Evolutionary conservation across 305 asterid species (phyloP).

Genomic region (Stenogyne calaminthoides): DNA sequence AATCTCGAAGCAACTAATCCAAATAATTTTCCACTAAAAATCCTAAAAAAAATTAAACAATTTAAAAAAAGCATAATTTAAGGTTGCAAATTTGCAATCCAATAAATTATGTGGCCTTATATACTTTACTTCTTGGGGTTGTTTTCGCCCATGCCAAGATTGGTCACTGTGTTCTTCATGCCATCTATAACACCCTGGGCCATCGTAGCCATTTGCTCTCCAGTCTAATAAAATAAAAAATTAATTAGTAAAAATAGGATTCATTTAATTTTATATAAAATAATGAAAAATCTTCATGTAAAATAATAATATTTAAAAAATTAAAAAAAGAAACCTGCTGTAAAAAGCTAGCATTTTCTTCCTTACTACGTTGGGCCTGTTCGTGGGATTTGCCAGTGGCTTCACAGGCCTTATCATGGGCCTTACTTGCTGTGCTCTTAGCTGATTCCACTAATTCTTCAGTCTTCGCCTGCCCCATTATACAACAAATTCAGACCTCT

Average conservation of each 20-base stretch:
- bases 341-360: slow-evolving; percentile 46
- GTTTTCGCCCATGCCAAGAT: slow-evolving; percentile 56
- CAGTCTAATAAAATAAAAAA: slow-evolving; percentile 37
- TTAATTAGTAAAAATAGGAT: background rate
- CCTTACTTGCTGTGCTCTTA: slow-evolving; percentile 15
- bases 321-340: slow-evolving; percentile 45
- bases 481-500: too few relatives aligned
- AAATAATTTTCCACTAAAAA: background rate
- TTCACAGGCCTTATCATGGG: slow-evolving; percentile 41
- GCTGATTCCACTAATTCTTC: slow-evolving; percentile 43
- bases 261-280: too few relatives aligned
- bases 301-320: too few relatives aligned
- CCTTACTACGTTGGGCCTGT: slow-evolving; percentile 45
- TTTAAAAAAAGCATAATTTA: background rate
- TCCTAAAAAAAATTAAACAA: too few relatives aligned
- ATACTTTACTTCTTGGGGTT: slow-evolving; percentile 51
- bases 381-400: slow-evolving; percentile 36
- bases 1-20: background rate
- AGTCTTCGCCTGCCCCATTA: slow-evolving; percentile 44
- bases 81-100: background rate
- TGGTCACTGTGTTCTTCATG: slow-evolving; percentile 74
- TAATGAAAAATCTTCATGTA: too few relatives aligned
- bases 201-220: slow-evolving; percentile 53
- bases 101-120: background rate
- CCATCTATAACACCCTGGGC: slow-evolving; percentile 86